A percentile compares a stretch with the other conserved stretches of the same genome.
phyloP scores from a whole-genome alignment of 495 filamentous ascomycete species.

The Penicillium taxi region DNA sequence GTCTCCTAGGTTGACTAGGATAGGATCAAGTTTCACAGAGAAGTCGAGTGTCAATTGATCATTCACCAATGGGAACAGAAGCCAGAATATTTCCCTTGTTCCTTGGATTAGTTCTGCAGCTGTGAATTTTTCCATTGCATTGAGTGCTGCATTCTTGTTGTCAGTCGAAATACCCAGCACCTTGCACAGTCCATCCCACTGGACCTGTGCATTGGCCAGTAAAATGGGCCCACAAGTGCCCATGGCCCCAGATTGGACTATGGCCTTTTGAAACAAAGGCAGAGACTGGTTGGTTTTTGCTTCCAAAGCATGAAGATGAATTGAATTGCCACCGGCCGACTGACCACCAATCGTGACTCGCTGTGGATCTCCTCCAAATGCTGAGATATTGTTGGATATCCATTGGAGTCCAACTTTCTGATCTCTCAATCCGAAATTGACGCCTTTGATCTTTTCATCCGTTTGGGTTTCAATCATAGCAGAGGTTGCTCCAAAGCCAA shows the following conservation, averaged over 20 bases:
- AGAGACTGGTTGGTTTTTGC: neutral
- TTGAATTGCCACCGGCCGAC: conserved; percentile 1
- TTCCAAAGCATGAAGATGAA: neutral
- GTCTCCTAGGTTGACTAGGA: no score
- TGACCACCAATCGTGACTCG: conserved; percentile 2
- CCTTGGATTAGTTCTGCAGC: no score
- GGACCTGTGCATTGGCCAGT: neutral
- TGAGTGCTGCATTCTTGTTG: no score
- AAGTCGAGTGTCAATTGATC: no score
- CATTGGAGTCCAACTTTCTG: conserved; percentile 1
- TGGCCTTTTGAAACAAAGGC: neutral
- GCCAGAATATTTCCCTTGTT: no score
- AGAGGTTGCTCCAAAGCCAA: conserved; percentile 1
- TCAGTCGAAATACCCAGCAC: no score
- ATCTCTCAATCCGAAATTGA: conserved; percentile 2
- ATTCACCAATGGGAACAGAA: no score
- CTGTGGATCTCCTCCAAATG: conserved; percentile 1
- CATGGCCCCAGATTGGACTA: neutral
- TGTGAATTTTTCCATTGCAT: no score
- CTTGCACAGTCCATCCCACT: neutral
- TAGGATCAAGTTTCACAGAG: no score
- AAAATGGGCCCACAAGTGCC: neutral
- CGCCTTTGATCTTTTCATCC: neutral
- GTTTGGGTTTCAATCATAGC: neutral
- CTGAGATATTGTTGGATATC: neutral